Percentiles rank a stretch among this genome's conserved stretches.
These are phyloP conservation scores for Phytophthora tubulina DNA, from an alignment of 352 stramenopile species.

Conservation along the genomic window DNA sequence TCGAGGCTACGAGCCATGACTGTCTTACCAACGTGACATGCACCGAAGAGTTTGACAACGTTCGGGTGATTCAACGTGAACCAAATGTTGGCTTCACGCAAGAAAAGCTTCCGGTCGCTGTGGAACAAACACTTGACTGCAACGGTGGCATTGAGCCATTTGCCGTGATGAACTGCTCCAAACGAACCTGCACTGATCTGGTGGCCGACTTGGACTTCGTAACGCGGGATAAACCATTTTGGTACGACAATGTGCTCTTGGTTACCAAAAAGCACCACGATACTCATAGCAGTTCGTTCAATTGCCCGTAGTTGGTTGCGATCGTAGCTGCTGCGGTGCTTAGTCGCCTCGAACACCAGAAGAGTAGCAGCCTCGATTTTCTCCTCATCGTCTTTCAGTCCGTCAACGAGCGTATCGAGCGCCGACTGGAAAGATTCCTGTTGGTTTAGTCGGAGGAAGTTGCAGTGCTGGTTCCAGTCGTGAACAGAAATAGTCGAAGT, in stretches of 20 bases:
- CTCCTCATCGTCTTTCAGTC: conserved; percentile 22
- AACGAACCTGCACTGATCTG: conserved; percentile 40
- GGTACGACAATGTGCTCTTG: conserved; percentile 18
- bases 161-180: conserved; percentile 39
- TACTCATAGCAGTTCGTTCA: conserved; percentile 17
- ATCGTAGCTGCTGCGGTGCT: conserved; percentile 41
- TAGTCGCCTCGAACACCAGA: conserved; percentile 41
- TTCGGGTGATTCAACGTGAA: conserved; percentile 48
- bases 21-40: conserved; percentile 45
- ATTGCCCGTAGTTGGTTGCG: conserved; percentile 30
- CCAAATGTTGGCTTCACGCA: conserved; percentile 50
- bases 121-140: conserved; percentile 50
- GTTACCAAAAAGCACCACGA: conserved; percentile 6
- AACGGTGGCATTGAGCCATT: conserved; percentile 43
- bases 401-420: conserved; percentile 23
- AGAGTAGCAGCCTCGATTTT: conserved; percentile 32
- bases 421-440: conserved; percentile 29
- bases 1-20: conserved; percentile 24
- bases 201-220: conserved; percentile 35
- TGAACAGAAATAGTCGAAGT: conserved; percentile 22
- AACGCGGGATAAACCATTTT: conserved; percentile 41
- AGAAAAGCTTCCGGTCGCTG: conserved; percentile 40
- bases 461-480: conserved; percentile 32
- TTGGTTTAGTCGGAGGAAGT: conserved; percentile 27
- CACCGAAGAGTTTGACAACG: conserved; percentile 51